A percentile compares a stretch with the other conserved stretches of the same genome.
phyloP scores from a whole-genome alignment of 139 green algal species.

The Penium margaritaceum region DNA sequence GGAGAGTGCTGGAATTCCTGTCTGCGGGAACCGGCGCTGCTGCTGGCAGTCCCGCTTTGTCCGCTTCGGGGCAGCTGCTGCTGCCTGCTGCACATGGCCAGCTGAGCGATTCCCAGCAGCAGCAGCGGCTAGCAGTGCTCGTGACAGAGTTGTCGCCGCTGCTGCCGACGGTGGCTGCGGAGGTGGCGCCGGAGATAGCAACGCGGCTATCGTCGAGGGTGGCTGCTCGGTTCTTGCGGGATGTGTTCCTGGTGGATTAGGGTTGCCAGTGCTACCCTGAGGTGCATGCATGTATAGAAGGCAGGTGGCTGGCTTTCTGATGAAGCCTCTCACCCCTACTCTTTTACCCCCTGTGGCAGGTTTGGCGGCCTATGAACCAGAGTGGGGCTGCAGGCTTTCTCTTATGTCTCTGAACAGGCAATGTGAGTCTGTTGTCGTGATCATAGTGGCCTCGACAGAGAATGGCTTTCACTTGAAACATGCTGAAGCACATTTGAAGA shows the following conservation, averaged over 20 bases:
- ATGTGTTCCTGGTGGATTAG: slow-evolving; percentile 27
- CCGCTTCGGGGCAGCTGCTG: no score
- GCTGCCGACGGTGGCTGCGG: slow-evolving; percentile 22
- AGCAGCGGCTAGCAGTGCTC: no score
- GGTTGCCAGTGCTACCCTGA: background rate
- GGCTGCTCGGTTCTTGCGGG: slow-evolving; percentile 30
- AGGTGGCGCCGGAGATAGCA: slow-evolving; percentile 35
- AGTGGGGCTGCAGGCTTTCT: no score
- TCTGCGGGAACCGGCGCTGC: background rate
- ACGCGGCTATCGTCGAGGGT: slow-evolving; percentile 28
- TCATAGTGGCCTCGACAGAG: no score
- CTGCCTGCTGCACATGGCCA: background rate
- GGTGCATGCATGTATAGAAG: background rate
- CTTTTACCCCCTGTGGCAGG: no score
- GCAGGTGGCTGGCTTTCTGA: background rate
- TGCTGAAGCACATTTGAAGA: no score
- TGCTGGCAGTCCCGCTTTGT: no score
- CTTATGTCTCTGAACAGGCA: background rate
- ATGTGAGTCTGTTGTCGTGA: background rate
- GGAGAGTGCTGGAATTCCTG: slow-evolving; percentile 23
- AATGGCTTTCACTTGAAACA: no score
- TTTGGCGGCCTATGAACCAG: no score
- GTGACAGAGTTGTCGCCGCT: slow-evolving; percentile 15
- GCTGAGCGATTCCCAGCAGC: background rate
- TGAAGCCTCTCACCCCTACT: background rate